These are phyloP conservation scores for Erodium trifolium DNA, from an alignment of 441 rosid species.

Conservation along the genomic window DNA sequence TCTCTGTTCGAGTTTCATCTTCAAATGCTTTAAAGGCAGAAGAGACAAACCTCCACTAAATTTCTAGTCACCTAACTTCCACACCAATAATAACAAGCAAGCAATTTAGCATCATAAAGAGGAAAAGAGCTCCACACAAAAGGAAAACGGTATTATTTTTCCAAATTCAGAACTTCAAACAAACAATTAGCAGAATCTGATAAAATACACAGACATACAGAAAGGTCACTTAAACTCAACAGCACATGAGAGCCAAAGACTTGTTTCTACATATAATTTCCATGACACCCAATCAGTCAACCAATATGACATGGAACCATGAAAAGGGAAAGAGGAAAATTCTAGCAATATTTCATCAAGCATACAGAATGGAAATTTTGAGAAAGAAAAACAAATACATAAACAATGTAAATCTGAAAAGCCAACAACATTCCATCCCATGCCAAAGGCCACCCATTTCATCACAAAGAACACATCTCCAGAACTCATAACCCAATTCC, in stretches of 20 bases:
- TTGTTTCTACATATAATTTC: background rate
- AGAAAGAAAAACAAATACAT: conserved; percentile 13
- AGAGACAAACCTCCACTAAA: conserved; percentile 2
- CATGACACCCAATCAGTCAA: conserved; percentile 5
- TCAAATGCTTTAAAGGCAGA: background rate
- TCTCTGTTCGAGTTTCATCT: no score
- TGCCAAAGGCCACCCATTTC: conserved; percentile 16
- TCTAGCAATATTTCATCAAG: conserved; percentile 8
- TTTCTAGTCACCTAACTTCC: background rate
- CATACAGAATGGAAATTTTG: conserved; percentile 15
- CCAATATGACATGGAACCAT: conserved; percentile 3
- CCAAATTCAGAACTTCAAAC: background rate
- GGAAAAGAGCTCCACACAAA: background rate
- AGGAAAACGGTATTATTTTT: background rate
- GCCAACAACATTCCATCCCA: conserved; percentile 12
- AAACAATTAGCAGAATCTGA: background rate
- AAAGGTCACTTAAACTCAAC: conserved; percentile 5
- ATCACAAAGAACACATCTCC: background rate
- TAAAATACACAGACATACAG: background rate
- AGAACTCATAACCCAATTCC: no score
- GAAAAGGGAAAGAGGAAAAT: background rate
- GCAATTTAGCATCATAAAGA: background rate
- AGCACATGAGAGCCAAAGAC: conserved; percentile 1
- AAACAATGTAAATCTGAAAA: conserved; percentile 13
- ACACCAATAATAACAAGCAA: background rate